Conservation (phyloP, 768 basidiomycete genomes). For the Amanita subjunquillea region DNA sequence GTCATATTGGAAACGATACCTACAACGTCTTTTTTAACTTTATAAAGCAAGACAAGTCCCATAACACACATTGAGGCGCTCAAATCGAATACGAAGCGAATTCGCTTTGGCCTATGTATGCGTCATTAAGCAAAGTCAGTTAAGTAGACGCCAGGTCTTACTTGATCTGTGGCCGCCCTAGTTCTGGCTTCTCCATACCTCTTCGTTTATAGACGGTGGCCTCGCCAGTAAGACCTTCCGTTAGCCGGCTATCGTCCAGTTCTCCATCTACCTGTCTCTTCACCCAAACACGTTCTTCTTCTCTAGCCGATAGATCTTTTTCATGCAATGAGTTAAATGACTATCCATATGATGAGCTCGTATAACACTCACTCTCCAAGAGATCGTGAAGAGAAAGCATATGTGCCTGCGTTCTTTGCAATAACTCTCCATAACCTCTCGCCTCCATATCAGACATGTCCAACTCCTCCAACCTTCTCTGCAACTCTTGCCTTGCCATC, state of each 20-base stretch:
- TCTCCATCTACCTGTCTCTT: slow-evolving; percentile 67
- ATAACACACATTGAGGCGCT: slow-evolving; percentile 52
- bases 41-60: background rate
- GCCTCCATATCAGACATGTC: slow-evolving; percentile 50
- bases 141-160: slow-evolving; percentile 13
- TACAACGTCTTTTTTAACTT: slow-evolving; percentile 11
- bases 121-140: background rate
- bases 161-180: slow-evolving; percentile 62
- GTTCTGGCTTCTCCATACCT: slow-evolving; percentile 59
- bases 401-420: slow-evolving; percentile 47
- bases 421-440: slow-evolving; percentile 39
- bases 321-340: background rate
- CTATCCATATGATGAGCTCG: background rate
- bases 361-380: slow-evolving; percentile 44
- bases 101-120: slow-evolving; percentile 45
- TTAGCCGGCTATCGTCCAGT: slow-evolving; percentile 54
- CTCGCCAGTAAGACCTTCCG: slow-evolving; percentile 61
- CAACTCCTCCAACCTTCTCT: slow-evolving; percentile 50
- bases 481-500: slow-evolving; percentile 56
- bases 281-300: slow-evolving; percentile 63
- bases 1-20: slow-evolving; percentile 69
- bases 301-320: slow-evolving; percentile 53
- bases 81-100: slow-evolving; percentile 60
- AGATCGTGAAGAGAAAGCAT: slow-evolving; percentile 50
- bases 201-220: slow-evolving; percentile 62